Percentiles rank a stretch among this genome's conserved stretches.
Conservation (phyloP, 2,329 filamentous ascomycete genomes). For the Sordariomycetes sp. region DNA sequence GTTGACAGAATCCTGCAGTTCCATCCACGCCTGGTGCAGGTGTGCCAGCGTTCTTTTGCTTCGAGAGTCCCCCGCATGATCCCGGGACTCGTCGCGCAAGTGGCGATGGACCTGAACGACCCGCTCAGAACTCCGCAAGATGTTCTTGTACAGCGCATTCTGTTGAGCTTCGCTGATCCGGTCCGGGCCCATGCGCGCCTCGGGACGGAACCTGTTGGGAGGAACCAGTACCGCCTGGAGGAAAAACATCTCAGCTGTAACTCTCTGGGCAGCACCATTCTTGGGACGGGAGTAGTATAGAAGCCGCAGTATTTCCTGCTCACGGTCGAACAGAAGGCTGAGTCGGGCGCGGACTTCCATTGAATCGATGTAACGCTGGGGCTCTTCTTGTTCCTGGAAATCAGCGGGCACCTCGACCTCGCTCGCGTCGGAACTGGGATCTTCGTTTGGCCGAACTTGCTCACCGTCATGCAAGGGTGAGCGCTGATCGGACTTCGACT, state of each 20-base stretch:
- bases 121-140: conserved; percentile 60
- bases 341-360: conserved; percentile 74
- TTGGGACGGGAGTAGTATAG: conserved; percentile 66
- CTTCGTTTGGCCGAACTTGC: conserved; percentile 17
- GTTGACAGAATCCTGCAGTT: conserved; percentile 82
- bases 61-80: conserved; percentile 20
- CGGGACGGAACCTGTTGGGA: conserved; percentile 82
- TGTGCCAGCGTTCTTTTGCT: conserved; percentile 52
- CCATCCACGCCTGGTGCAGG: conserved; percentile 69
- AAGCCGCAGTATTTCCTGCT: conserved; percentile 71
- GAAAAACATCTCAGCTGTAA: conserved; percentile 91
- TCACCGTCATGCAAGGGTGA: not conserved
- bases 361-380: conserved; percentile 67
- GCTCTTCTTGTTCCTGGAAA: conserved; percentile 17
- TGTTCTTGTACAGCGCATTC: conserved; percentile 76
- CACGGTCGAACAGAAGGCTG: conserved; percentile 69
- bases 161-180: conserved; percentile 80
- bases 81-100: conserved; percentile 30
- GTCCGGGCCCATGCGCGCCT: conserved; percentile 66
- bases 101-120: conserved; percentile 46
- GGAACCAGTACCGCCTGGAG: conserved; percentile 75
- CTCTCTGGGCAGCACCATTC: conserved; percentile 37
- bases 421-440: conserved; percentile 30
- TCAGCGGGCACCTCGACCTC: conserved; percentile 16
- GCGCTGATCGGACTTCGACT: conserved; percentile 13